These are phyloP conservation scores for Cicer yamashitae DNA, from an alignment of 306 rosid species.

Conservation along the genomic window DNA sequence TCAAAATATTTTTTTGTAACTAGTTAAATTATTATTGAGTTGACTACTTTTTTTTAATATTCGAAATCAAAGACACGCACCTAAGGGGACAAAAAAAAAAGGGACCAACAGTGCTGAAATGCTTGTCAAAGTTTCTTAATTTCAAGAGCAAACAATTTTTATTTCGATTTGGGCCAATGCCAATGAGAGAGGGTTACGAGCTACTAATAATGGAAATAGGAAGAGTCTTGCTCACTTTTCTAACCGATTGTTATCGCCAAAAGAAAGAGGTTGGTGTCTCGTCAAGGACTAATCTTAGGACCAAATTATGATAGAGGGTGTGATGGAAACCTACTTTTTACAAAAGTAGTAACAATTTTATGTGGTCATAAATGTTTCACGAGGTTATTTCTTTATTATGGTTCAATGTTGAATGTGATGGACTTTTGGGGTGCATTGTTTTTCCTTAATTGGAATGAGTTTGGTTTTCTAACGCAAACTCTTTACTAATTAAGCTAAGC, in stretches of 20 bases:
- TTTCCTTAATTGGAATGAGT: slow-evolving; percentile 34
- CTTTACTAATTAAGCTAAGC: slow-evolving; percentile 40
- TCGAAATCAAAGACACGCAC: no score
- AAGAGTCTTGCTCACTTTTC: slow-evolving; percentile 46
- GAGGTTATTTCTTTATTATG: slow-evolving; percentile 42
- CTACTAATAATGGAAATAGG: slow-evolving; percentile 50
- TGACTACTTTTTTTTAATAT: no score
- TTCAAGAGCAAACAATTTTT: slow-evolving; percentile 31
- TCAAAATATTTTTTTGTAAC: no score
- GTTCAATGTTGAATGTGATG: slow-evolving; percentile 43
- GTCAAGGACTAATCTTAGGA: slow-evolving; percentile 46
- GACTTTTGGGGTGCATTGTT: slow-evolving; percentile 49
- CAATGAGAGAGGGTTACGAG: slow-evolving; percentile 45
- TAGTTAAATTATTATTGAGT: no score
- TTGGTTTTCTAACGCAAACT: slow-evolving; percentile 38
- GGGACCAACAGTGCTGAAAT: no score
- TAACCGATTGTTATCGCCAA: slow-evolving; percentile 41
- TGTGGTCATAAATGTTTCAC: slow-evolving; percentile 30
- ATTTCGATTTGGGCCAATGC: slow-evolving; percentile 40
- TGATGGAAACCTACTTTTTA: slow-evolving; percentile 47
- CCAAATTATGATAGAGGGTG: slow-evolving; percentile 44
- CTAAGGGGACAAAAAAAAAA: not conserved
- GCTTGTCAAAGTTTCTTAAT: slow-evolving; percentile 40
- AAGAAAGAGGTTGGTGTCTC: slow-evolving; percentile 49
- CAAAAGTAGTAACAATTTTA: slow-evolving; percentile 40